Percentiles rank a stretch among this genome's conserved stretches.
Evolutionary conservation across 2,329 filamentous ascomycete species (phyloP).

Genomic region (Sporothrix phasma): DNA sequence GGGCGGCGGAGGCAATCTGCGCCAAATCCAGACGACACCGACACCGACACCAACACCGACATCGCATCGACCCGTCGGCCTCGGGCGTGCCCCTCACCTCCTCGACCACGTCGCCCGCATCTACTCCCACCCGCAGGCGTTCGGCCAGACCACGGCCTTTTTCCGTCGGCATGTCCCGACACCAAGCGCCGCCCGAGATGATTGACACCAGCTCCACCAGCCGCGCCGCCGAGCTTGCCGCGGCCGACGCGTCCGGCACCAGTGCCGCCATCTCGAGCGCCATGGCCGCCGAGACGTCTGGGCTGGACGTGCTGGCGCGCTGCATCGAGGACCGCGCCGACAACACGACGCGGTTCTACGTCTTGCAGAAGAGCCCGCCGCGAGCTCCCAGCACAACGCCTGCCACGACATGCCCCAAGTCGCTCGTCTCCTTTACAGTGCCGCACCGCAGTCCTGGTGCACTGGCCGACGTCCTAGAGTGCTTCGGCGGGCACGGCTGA

Average conservation of each 20-base stretch:
- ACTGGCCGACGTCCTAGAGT: constrained; percentile 66
- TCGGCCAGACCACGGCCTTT: constrained; percentile 68
- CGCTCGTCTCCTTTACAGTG: constrained; percentile 74
- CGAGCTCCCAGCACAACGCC: background rate
- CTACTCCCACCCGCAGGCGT: constrained; percentile 92
- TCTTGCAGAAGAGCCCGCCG: constrained; percentile 36
- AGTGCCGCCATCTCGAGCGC: constrained; percentile 70
- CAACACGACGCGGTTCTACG: constrained; percentile 72
- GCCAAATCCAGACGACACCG: background rate
- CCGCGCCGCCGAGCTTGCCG: constrained; percentile 68
- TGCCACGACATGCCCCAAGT: constrained; percentile 40
- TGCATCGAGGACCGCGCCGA: constrained; percentile 64
- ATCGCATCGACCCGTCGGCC: background rate
- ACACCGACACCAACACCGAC: background rate
- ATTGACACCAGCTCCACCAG: constrained; percentile 81
- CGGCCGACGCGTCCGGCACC: constrained; percentile 45
- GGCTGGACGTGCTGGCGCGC: constrained; percentile 57
- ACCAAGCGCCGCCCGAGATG: constrained; percentile 55
- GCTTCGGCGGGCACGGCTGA: constrained; percentile 64
- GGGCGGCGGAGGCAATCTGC: constrained; percentile 32
- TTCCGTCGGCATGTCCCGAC: constrained; percentile 50
- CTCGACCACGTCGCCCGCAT: constrained; percentile 60
- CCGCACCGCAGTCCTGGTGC: constrained; percentile 70
- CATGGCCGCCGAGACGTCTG: constrained; percentile 59
- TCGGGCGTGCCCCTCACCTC: constrained; percentile 33